Conservation (phyloP, 2,329 filamentous ascomycete genomes). For the Pyricularia sp. region DNA sequence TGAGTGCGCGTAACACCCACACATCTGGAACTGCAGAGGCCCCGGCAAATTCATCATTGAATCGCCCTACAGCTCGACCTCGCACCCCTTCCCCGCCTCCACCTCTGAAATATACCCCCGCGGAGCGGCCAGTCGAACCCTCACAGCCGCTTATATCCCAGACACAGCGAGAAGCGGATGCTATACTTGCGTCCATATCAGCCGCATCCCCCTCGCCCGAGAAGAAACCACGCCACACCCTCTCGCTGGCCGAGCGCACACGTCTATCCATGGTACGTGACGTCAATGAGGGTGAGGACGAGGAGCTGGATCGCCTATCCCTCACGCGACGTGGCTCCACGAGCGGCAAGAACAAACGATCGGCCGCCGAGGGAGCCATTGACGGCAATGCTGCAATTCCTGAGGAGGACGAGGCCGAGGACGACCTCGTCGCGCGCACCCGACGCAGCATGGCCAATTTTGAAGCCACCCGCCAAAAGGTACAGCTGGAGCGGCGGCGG, state of each 20-base stretch:
- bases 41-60: background rate
- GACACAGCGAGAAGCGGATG: constrained; percentile 44
- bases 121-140: background rate
- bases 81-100: background rate
- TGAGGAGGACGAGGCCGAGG: constrained; percentile 24
- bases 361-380: constrained; percentile 16
- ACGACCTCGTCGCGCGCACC: constrained; percentile 48
- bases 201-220: constrained; percentile 47
- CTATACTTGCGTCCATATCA: constrained; percentile 46
- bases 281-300: constrained; percentile 15
- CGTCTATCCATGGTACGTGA: constrained; percentile 65
- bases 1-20: background rate
- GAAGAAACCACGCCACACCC: constrained; percentile 47
- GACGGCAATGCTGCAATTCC: constrained; percentile 15
- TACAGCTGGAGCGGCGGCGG: constrained; percentile 45
- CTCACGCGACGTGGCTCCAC: background rate
- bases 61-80: background rate
- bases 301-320: background rate
- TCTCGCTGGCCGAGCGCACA: constrained; percentile 69
- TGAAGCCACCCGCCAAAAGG: constrained; percentile 50
- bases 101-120: background rate
- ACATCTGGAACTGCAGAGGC: background rate
- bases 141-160: background rate
- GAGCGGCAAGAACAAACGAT: background rate
- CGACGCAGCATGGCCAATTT: constrained; percentile 53